Conservation (phyloP, 805 yeast genomes). For the Cyberlindnera mrakii region DNA sequence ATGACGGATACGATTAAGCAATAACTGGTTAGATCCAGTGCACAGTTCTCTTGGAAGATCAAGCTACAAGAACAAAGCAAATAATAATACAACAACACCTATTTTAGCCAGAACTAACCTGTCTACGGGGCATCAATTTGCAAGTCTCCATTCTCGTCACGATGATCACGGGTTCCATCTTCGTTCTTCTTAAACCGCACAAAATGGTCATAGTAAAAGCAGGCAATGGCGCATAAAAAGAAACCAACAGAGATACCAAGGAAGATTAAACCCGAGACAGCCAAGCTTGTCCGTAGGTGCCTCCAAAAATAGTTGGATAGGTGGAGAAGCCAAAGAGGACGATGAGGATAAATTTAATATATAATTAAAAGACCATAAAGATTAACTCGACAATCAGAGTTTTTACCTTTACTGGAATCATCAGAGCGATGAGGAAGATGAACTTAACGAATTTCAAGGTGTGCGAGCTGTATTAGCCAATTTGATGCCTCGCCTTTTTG, state of each 20-base stretch:
- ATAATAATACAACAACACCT: conserved; percentile 65
- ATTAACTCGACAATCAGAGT: conserved; percentile 72
- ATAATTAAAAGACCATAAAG: conserved; percentile 60
- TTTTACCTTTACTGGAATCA: conserved; percentile 65
- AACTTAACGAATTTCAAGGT: conserved; percentile 34
- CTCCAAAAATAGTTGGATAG: conserved; percentile 66
- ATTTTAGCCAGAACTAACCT: conserved; percentile 54
- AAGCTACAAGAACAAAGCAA: conserved; percentile 71
- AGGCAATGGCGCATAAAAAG: conserved; percentile 46
- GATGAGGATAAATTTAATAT: conserved; percentile 70
- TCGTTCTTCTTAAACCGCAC: conserved; percentile 50
- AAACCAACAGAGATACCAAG: conserved; percentile 69
- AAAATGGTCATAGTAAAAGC: conserved; percentile 41
- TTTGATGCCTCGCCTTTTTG: conserved; percentile 50
- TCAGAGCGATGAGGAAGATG: conserved; percentile 43
- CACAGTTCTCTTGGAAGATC: conserved; percentile 56
- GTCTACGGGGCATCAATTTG: conserved; percentile 55
- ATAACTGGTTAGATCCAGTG: conserved; percentile 76
- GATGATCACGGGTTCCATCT: conserved; percentile 57
- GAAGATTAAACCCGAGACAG: conserved; percentile 64
- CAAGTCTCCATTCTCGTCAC: conserved; percentile 41
- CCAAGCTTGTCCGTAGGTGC: conserved; percentile 53
- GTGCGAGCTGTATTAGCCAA: conserved; percentile 33
- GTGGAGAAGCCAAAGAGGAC: conserved; percentile 77
- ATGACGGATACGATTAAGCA: conserved; percentile 63